Evolutionary conservation across 768 basidiomycete genomes (phyloP).

Genomic region (Erythrobasidium yunnanense): DNA sequence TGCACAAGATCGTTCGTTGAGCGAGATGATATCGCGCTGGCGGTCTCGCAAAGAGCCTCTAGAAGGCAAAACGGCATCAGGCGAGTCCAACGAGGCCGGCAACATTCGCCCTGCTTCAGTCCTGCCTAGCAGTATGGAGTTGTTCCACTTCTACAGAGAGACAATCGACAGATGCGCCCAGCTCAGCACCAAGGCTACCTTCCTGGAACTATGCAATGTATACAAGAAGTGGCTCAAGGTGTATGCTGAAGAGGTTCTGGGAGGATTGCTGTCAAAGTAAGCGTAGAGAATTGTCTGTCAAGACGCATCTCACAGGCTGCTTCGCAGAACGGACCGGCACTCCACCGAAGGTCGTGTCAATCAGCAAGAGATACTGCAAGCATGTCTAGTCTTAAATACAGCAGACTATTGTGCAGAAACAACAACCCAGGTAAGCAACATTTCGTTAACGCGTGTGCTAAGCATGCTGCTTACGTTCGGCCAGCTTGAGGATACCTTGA

Average conservation of each 20-base stretch:
- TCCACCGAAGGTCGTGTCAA: slow-evolving; percentile 63
- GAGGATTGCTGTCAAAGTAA: slow-evolving; percentile 62
- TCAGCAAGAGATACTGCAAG: slow-evolving; percentile 60
- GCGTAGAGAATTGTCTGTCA: slow-evolving; percentile 5
- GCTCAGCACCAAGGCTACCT: slow-evolving; percentile 67
- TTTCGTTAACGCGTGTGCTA: background rate
- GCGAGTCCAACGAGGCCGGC: background rate
- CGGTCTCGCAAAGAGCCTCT: background rate
- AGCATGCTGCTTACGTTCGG: background rate
- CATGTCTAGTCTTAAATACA: slow-evolving; percentile 86
- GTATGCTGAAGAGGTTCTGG: slow-evolving; percentile 92
- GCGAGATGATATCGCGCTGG: slow-evolving; percentile 17
- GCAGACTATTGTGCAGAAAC: slow-evolving; percentile 95
- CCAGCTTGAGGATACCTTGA: slow-evolving; percentile 85
- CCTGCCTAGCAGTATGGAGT: slow-evolving; percentile 82
- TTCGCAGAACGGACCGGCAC: slow-evolving; percentile 46
- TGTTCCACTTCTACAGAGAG: slow-evolving; percentile 95
- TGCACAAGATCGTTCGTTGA: slow-evolving; percentile 77
- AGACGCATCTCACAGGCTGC: background rate
- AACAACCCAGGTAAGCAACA: slow-evolving; percentile 58
- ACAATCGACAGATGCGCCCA: slow-evolving; percentile 88
- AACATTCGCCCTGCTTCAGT: slow-evolving; percentile 48
- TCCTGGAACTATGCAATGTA: slow-evolving; percentile 67
- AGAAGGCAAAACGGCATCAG: background rate
- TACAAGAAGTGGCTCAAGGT: slow-evolving; percentile 90